Conservation (phyloP, 2,329 filamentous ascomycete species). For the Cladosporium sp. region DNA sequence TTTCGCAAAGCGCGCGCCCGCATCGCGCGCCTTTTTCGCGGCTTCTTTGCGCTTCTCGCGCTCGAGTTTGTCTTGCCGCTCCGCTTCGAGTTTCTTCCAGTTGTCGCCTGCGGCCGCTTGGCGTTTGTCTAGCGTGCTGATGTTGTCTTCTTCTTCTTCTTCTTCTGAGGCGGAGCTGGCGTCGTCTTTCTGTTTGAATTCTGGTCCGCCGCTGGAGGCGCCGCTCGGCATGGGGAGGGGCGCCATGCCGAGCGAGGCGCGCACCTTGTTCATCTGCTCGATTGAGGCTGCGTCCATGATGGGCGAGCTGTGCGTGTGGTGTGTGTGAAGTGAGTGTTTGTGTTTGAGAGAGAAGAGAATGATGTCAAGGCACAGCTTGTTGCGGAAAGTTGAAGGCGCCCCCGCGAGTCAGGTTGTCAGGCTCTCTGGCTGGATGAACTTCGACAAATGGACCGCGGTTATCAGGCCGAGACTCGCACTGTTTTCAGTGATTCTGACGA, state of each 20-base stretch:
- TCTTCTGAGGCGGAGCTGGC: constrained; percentile 39
- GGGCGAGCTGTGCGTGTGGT: constrained; percentile 15
- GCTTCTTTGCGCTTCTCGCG: constrained; percentile 78
- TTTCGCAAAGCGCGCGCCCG: constrained; percentile 68
- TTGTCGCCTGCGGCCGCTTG: constrained; percentile 71
- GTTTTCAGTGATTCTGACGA: too few species aligned
- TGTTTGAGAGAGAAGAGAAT: constrained; percentile 24
- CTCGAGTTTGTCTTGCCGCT: constrained; percentile 66
- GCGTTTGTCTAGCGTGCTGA: constrained; percentile 79
- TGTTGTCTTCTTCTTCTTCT: constrained; percentile 61
- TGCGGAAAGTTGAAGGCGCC: background rate
- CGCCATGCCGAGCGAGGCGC: constrained; percentile 82
- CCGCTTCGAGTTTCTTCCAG: constrained; percentile 65
- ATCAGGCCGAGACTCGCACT: too few species aligned
- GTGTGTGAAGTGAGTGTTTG: constrained; percentile 19
- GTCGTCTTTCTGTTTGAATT: constrained; percentile 51
- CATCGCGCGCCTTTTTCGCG: constrained; percentile 82
- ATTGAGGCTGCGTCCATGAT: constrained; percentile 58
- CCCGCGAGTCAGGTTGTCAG: constrained; percentile 3
- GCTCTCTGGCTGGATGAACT: too few species aligned
- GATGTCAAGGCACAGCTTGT: background rate
- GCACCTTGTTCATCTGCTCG: constrained; percentile 91
- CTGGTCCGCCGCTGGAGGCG: constrained; percentile 45
- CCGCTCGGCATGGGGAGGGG: constrained; percentile 79
- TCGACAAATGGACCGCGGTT: too few species aligned